Base-by-base conservation (phyloP, 1,284 basidiomycete species). In the Fomitiporia mediterranea region DNA sequence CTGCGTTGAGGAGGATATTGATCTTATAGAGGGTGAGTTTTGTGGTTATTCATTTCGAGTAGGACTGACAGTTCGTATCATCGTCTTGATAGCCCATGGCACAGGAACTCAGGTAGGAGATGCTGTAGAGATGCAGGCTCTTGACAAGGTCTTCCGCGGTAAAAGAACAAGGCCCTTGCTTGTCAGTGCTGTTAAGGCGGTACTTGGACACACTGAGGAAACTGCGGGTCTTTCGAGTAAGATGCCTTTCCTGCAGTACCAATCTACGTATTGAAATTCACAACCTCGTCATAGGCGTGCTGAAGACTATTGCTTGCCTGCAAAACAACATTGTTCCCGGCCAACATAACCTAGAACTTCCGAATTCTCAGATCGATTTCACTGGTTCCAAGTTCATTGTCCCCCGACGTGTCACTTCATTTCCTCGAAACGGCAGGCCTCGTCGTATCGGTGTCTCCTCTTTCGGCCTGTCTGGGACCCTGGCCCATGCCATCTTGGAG, bases 201-300 rank as follows among this genome's bases (percentile, higher is more conserved):
- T 60, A 2, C 37, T 62, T 27, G 61, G 61, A 21, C 61, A 62
- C 34, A 61, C 58, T 9, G 61, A 62, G 40, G 61, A 62, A 43
- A 57, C 57, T 50, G 61, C 61, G 6, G 61, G 60, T 8, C 51
- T 62, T 17, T 54, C 61, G 35, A 60, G 61, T 61, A 21, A 27
- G 54, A 30, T 25, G 3, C 13, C n/a, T 15, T 32, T 11, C 15
- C 21, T 21, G n/a, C 17, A 23, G 6, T 19, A 23, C 13, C 15
- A 38, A 38, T 4, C n/a, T 28, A 6, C 13, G 4, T 6, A 21
- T 19, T 6, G 25, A 28, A 3, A 17, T 48, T 9, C 7, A 3
- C 40, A 34, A 32, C 25, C 42, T 40, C n/a, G 35, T 1, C 37
- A 9, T 23, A 61, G 61, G 60, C 21, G 30, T 61, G 5, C 39